phyloP scores from a whole-genome alignment of 352 stramenopile genomes.

The Phytophthora cactorum region DNA sequence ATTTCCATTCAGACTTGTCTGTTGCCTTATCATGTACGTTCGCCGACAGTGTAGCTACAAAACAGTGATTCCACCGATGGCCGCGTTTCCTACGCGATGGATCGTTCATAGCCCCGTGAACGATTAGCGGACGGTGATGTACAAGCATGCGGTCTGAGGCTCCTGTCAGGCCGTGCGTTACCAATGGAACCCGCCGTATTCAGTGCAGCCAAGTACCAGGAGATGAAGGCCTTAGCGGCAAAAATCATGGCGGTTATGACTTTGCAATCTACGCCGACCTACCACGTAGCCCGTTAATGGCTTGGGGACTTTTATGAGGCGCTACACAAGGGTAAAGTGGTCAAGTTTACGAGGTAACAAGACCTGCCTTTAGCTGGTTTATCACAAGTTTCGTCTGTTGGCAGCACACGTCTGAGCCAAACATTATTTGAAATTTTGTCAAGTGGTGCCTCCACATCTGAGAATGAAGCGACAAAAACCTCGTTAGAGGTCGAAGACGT shows the following conservation, averaged over 20 bases:
- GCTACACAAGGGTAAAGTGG: background rate
- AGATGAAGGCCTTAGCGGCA: background rate
- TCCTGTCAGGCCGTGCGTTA: no score
- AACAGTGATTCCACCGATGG: conserved; percentile 9
- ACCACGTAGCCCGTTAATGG: conserved; percentile 8
- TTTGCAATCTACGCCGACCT: conserved; percentile 17
- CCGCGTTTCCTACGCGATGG: background rate
- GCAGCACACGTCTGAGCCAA: background rate
- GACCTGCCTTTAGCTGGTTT: background rate
- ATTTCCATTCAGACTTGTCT: conserved; percentile 20
- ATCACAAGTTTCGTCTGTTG: background rate
- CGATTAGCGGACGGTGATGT: background rate
- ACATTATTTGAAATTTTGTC: no score
- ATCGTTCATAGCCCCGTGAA: conserved; percentile 10
- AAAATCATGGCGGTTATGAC: conserved; percentile 8
- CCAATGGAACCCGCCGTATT: no score
- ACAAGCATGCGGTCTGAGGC: no score
- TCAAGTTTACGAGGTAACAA: background rate
- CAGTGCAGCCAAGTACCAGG: background rate
- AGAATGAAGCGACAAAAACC: no score
- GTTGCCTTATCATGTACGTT: conserved; percentile 10
- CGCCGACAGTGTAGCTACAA: conserved; percentile 7
- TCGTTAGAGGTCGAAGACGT: no score
- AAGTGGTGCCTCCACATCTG: no score
- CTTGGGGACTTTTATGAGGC: conserved; percentile 12